Evolutionary conservation across 257 asterid species (phyloP).

Genomic region (Fraxinus cuspidata): DNA sequence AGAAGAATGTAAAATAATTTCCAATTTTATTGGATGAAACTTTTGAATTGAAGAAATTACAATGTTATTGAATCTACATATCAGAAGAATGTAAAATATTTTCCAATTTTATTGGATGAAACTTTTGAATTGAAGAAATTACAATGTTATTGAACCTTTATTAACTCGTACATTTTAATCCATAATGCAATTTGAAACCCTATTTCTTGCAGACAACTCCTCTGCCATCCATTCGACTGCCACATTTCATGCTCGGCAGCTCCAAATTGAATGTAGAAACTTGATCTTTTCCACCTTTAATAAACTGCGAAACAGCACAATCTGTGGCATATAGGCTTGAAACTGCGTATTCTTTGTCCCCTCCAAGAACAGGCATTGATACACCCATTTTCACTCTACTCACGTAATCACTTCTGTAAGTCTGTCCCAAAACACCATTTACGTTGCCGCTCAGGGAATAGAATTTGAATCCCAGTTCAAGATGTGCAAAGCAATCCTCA

Average conservation of each 20-base stretch:
- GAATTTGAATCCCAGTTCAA: slow-evolving; percentile 64
- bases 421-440: slow-evolving; percentile 67
- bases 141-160: neutral
- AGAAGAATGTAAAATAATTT: neutral
- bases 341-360: slow-evolving; percentile 40
- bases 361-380: slow-evolving; percentile 67
- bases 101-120: neutral
- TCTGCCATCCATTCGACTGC: slow-evolving; percentile 41
- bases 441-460: slow-evolving; percentile 34
- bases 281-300: slow-evolving; percentile 2
- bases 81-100: neutral
- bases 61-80: neutral
- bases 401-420: slow-evolving; percentile 55
- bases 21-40: neutral
- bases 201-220: slow-evolving; percentile 56
- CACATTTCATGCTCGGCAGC: slow-evolving; percentile 47
- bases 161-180: neutral
- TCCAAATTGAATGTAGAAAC: slow-evolving; percentile 22
- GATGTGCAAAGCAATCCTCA: slow-evolving; percentile 63
- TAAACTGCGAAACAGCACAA: slow-evolving; percentile 46
- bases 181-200: slow-evolving; percentile 1
- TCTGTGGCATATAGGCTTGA: slow-evolving; percentile 42
- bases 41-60: neutral
- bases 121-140: neutral
- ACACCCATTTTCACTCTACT: slow-evolving; percentile 51